phyloP scores from a whole-genome alignment of 2,329 filamentous ascomycete species.

The Coniochaeta pulveracea region DNA sequence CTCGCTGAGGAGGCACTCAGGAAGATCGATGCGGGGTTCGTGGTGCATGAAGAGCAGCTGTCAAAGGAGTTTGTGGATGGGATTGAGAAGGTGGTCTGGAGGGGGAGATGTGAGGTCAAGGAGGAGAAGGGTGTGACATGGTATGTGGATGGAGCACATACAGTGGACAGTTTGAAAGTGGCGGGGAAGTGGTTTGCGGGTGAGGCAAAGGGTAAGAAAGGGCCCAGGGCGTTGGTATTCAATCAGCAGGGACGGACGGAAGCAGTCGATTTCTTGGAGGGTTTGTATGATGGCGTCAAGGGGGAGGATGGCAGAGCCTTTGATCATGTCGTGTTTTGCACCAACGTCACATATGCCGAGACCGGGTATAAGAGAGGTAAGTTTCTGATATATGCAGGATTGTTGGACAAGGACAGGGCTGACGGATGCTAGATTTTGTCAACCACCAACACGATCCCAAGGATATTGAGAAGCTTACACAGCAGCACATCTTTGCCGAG shows the following conservation, averaged over 20 bases:
- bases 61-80: slow-evolving; percentile 51
- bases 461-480: slow-evolving; percentile 35
- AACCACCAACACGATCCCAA: slow-evolving; percentile 41
- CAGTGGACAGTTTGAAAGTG: slow-evolving; percentile 67
- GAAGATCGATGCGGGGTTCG: slow-evolving; percentile 11
- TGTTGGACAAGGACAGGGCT: slow-evolving; percentile 1
- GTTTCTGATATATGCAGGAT: too few relatives aligned
- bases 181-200: slow-evolving; percentile 67
- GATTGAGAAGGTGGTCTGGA: slow-evolving; percentile 54
- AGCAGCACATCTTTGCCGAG: slow-evolving; percentile 38
- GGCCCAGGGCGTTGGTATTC: slow-evolving; percentile 56
- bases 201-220: slow-evolving; percentile 11
- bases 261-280: slow-evolving; percentile 45
- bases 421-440: slow-evolving; percentile 34
- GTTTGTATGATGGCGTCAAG: slow-evolving; percentile 38
- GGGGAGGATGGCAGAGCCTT: slow-evolving; percentile 33
- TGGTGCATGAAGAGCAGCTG: slow-evolving; percentile 13
- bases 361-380: slow-evolving; percentile 13
- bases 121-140: slow-evolving; percentile 46
- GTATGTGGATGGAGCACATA: slow-evolving; percentile 85
- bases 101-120: slow-evolving; percentile 65
- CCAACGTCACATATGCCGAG: slow-evolving; percentile 62
- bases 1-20: slow-evolving; percentile 48
- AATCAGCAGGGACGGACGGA: slow-evolving; percentile 87
- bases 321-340: slow-evolving; percentile 66